Percentiles rank a stretch among this genome's conserved stretches.
Conservation (phyloP, 1,284 basidiomycete genomes). For the Bjerkandera adusta region DNA sequence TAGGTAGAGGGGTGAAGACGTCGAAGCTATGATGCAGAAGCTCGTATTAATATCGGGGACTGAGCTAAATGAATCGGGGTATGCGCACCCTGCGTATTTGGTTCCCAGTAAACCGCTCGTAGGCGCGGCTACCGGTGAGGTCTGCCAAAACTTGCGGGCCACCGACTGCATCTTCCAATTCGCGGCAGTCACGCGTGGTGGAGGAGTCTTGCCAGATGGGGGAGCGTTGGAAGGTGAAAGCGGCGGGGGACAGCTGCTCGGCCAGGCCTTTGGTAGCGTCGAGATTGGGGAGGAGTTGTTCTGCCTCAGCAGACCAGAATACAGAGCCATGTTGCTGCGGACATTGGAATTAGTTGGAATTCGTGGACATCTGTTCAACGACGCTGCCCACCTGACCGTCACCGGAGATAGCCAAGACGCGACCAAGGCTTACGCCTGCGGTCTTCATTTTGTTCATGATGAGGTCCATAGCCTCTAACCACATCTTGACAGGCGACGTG, state of each 20-base stretch:
- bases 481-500: constrained; percentile 81
- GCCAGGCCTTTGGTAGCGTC: constrained; percentile 50
- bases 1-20: constrained; percentile 61
- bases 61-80: not conserved
- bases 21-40: constrained; percentile 45
- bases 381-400: constrained; percentile 63
- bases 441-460: constrained; percentile 69
- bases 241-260: constrained; percentile 52
- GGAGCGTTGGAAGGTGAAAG: constrained; percentile 70
- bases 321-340: constrained; percentile 88
- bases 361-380: not conserved
- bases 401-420: constrained; percentile 67
- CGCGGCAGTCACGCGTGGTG: constrained; percentile 72
- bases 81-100: constrained; percentile 74
- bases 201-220: constrained; percentile 96
- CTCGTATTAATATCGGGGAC: constrained; percentile 15
- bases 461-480: constrained; percentile 82
- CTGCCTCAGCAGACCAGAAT: constrained; percentile 73
- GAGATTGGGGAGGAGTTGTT: constrained; percentile 51
- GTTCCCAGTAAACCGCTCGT: constrained; percentile 86
- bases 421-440: constrained; percentile 54
- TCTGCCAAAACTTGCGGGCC: constrained; percentile 71
- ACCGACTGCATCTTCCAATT: constrained; percentile 65
- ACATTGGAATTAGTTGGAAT: constrained; percentile 5
- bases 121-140: constrained; percentile 81